Evolutionary conservation across 2,329 filamentous ascomycete genomes (phyloP).

Genomic region (Pseudocercospora eumusae): DNA sequence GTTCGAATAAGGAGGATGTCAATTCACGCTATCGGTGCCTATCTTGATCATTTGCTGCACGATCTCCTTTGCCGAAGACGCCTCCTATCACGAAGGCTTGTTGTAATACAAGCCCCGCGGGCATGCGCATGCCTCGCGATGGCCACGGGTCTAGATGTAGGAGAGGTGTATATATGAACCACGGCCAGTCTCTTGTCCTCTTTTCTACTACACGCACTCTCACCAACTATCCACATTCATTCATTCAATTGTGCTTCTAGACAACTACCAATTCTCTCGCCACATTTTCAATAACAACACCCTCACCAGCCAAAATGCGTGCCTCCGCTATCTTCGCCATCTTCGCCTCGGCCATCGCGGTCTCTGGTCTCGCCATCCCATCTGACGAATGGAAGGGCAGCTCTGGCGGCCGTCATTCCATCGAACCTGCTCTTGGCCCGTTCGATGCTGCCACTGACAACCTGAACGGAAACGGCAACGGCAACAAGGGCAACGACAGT

Average conservation of each 20-base stretch:
- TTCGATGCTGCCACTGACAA: slow-evolving; percentile 3
- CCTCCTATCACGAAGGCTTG: background rate
- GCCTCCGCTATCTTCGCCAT: slow-evolving; percentile 7
- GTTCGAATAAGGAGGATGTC: background rate
- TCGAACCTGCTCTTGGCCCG: background rate
- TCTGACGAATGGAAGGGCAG: background rate
- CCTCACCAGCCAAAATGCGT: slow-evolving; percentile 9
- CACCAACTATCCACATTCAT: slow-evolving; percentile 1
- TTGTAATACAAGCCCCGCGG: slow-evolving; percentile 5
- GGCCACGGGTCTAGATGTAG: background rate
- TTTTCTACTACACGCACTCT: background rate
- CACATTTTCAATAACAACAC: background rate
- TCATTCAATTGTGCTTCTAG: background rate
- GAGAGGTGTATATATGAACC: background rate
- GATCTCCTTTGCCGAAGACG: slow-evolving; percentile 3
- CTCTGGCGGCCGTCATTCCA: background rate
- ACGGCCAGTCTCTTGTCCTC: background rate
- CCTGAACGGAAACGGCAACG: slow-evolving; percentile 2
- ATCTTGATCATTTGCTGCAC: background rate
- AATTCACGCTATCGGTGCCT: slow-evolving; percentile 1
- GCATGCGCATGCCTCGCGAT: background rate
- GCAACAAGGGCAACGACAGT: slow-evolving; percentile 12
- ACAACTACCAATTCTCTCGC: background rate
- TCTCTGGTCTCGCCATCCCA: slow-evolving; percentile 9
- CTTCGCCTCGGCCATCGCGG: slow-evolving; percentile 9